phyloP scores from a whole-genome alignment of 306 rosid genomes.

The Luffa acutangula region DNA sequence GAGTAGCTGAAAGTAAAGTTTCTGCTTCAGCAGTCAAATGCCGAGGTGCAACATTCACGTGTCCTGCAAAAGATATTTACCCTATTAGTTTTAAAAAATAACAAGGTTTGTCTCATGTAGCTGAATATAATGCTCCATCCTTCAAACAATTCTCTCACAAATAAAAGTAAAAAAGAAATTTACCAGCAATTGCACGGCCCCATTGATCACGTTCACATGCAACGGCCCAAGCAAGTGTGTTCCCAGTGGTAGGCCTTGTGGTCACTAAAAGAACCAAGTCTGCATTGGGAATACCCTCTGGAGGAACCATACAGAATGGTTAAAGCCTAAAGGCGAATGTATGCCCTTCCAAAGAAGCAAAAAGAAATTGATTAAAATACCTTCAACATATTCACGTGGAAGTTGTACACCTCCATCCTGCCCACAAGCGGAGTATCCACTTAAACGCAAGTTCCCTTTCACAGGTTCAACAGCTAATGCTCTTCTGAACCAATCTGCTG shows the following conservation, averaged over 20 bases:
- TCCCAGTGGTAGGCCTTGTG: slow-evolving; percentile 94
- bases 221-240: slow-evolving; percentile 99
- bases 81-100: background rate
- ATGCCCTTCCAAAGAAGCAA: background rate
- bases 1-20: slow-evolving; percentile 90
- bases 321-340: background rate
- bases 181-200: slow-evolving; percentile 98
- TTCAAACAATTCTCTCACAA: background rate
- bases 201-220: slow-evolving; percentile 99
- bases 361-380: slow-evolving; percentile 24
- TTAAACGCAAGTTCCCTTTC: slow-evolving; percentile 82
- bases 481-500: slow-evolving; percentile 91
- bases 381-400: slow-evolving; percentile 88
- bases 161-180: background rate
- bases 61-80: slow-evolving; percentile 41
- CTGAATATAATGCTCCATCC: background rate
- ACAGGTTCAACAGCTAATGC: slow-evolving; percentile 95
- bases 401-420: slow-evolving; percentile 99
- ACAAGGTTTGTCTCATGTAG: background rate
- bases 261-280: slow-evolving; percentile 96
- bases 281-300: slow-evolving; percentile 84
- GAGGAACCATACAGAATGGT: background rate
- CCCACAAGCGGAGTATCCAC: slow-evolving; percentile 98
- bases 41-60: slow-evolving; percentile 97
- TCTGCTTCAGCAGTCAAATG: slow-evolving; percentile 98